Evolutionary conservation across 805 yeast species (phyloP), one percentile per base, ranked within the genome.

Genomic region (Kuraishia capsulata): DNA sequence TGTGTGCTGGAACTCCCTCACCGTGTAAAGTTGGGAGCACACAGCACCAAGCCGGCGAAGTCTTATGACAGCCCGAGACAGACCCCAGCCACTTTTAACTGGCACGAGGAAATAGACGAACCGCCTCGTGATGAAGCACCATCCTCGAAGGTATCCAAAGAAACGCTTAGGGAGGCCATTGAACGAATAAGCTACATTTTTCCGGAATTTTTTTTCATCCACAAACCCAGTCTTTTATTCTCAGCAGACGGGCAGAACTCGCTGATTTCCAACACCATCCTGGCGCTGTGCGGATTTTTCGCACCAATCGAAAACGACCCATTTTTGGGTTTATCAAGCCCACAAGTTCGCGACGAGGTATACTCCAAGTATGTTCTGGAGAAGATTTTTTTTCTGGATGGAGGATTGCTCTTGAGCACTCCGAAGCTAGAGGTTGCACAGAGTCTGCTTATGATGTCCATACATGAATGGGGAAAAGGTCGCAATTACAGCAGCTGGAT

Each of bases 401-500:
- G 31, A 35, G 16, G 24, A 20, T 20, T 17, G 20, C 20, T 40
- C 13, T 38, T 40, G 3, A 29, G 24, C 4, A 10, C 28, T 4
- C 43, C 43, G 17, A 25, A 28, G 21, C 31, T 37, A 6, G 40
- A 33, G 28, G 23, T 34, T 5, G 38, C 37, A 4, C 43, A 40
- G 28, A 25, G 40, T 5, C 26, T 40, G 23, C 18, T 40, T 3
- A 25, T 40, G 28, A 34, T 40, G 35, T 28, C 41, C 4, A 25
- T 35, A 3, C 38, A 41, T 20, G 42, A 41, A 26, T 41, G 44
- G 44, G 41, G 39, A 13, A 20, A 32, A 3, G 35, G 39, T 9
- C 26, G 26, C 9, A 38, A 38, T 13, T 41, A 20, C 36, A 35
- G 42, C 26, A 33, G 42, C 24, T 41, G 44, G 44, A 41, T 41